A percentile compares a stretch with the other conserved stretches of the same genome.
These are phyloP conservation scores for Trifolium subterraneum DNA, from an alignment of 306 rosid genomes.

Conservation along the genomic window DNA sequence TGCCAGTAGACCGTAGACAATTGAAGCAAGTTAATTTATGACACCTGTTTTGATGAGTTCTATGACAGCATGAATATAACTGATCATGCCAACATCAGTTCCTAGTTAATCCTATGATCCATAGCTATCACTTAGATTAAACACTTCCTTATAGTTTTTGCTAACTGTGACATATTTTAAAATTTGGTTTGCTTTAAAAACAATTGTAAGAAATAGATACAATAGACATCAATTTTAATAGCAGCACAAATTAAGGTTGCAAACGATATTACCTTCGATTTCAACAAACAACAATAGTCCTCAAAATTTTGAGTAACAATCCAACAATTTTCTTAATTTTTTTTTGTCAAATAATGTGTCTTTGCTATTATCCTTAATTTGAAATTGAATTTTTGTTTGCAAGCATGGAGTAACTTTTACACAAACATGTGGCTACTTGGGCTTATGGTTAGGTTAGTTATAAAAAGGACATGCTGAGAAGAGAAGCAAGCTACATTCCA, in stretches of 20 bases:
- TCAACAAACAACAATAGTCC: neutral
- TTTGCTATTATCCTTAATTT: neutral
- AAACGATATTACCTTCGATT: neutral
- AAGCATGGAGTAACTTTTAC: too few species aligned
- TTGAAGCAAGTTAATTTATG: constrained; percentile 30
- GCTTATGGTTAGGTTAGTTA: too few species aligned
- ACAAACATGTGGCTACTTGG: too few species aligned
- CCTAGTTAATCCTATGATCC: constrained; percentile 14
- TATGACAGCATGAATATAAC: constrained; percentile 26
- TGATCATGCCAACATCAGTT: constrained; percentile 16
- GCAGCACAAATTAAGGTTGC: neutral
- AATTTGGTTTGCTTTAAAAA: neutral
- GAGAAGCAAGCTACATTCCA: too few species aligned
- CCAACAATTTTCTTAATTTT: neutral
- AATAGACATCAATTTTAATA: neutral
- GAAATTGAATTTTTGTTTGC: too few species aligned
- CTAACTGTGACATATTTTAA: constrained; percentile 7
- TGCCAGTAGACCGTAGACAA: neutral
- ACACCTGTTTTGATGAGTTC: constrained; percentile 30
- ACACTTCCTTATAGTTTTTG: neutral
- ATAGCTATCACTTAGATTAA: constrained; percentile 31
- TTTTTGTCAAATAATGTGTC: too few species aligned
- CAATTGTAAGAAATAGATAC: neutral
- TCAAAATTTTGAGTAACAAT: neutral
- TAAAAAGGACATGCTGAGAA: too few species aligned